These are phyloP conservation scores for Diaporthe amygdali DNA, from an alignment of 2,329 filamentous ascomycete genomes.

Conservation along the genomic window DNA sequence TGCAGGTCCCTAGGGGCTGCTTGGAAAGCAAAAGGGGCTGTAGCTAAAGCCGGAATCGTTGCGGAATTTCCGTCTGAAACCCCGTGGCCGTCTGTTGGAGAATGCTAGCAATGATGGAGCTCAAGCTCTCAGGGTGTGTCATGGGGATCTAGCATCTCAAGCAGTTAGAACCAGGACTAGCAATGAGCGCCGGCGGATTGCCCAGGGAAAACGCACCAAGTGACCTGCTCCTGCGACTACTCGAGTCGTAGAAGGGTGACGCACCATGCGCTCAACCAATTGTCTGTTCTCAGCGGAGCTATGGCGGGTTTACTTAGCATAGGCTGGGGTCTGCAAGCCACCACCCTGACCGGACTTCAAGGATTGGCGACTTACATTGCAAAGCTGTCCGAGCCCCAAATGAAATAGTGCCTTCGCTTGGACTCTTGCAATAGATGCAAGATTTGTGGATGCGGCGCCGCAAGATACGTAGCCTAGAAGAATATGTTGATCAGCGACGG, in stretches of 20 bases:
- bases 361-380: neutral
- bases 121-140: constrained; percentile 14
- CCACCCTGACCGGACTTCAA: too few species aligned
- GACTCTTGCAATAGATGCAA: neutral
- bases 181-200: neutral
- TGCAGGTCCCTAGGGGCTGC: neutral
- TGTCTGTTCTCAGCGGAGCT: neutral
- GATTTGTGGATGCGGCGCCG: constrained; percentile 17
- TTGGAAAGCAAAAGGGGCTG: neutral
- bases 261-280: neutral
- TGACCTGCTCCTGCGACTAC: constrained; percentile 18
- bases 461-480: constrained; percentile 18
- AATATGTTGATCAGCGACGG: neutral
- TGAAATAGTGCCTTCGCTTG: constrained; percentile 8
- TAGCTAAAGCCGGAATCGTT: neutral
- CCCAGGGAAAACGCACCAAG: neutral
- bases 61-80: neutral
- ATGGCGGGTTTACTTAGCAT: neutral
- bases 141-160: constrained; percentile 20
- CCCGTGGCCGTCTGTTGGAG: neutral
- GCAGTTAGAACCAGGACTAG: neutral
- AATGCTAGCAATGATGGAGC: neutral
- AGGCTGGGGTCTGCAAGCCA: neutral
- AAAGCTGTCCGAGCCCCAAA: constrained; percentile 16
- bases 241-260: constrained; percentile 5